Percentiles rank a stretch among this genome's conserved stretches.
phyloP scores from a whole-genome alignment of 345 rosid species.

The Carallia pectinifolia region DNA sequence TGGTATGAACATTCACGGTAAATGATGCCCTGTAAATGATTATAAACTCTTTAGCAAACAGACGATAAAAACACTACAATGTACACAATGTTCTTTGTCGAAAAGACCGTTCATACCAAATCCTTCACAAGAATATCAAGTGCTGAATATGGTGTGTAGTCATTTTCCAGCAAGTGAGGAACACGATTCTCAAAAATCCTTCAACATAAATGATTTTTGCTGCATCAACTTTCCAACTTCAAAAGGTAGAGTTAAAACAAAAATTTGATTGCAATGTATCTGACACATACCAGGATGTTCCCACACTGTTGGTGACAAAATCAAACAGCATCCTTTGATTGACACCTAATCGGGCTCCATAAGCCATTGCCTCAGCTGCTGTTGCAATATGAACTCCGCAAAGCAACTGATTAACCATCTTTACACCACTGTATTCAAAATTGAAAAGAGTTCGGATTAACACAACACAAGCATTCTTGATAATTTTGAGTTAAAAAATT shows the following conservation, averaged over 20 bases:
- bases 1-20: slow-evolving; percentile 61
- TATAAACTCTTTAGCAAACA: background rate
- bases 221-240: background rate
- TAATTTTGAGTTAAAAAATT: background rate
- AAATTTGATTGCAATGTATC: too few relatives aligned
- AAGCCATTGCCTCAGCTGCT: slow-evolving; percentile 97
- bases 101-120: slow-evolving; percentile 53
- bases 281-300: slow-evolving; percentile 72
- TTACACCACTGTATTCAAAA: slow-evolving; percentile 54
- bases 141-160: slow-evolving; percentile 90
- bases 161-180: slow-evolving; percentile 91
- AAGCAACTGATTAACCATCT: slow-evolving; percentile 95
- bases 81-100: background rate
- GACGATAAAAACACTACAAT: background rate
- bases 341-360: slow-evolving; percentile 91
- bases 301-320: slow-evolving; percentile 54
- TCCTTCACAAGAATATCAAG: slow-evolving; percentile 97
- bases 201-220: slow-evolving; percentile 30
- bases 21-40: slow-evolving; percentile 73
- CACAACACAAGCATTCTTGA: background rate
- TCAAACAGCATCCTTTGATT: slow-evolving; percentile 68
- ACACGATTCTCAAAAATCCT: slow-evolving; percentile 99
- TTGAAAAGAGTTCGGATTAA: background rate
- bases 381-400: slow-evolving; percentile 98
- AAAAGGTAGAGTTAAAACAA: background rate